phyloP scores from a whole-genome alignment of 2,329 filamentous ascomycete species.

The Penicillium hordei region DNA sequence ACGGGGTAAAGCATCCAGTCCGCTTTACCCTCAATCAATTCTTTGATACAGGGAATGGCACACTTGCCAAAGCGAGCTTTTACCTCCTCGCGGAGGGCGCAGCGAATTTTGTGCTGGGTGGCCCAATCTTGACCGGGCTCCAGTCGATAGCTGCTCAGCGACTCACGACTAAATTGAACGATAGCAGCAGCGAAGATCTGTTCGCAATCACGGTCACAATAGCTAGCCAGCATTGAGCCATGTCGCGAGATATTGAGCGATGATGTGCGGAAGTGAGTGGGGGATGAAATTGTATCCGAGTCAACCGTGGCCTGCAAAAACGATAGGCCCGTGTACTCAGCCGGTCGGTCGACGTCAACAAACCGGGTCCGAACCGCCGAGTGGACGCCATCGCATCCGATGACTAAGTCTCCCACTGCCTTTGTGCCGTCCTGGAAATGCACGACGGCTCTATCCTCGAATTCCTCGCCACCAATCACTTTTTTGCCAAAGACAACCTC shows the following conservation, averaged over 20 bases:
- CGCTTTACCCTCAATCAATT: conserved; percentile 36
- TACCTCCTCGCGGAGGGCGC: conserved; percentile 38
- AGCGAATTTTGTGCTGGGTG: conserved; percentile 35
- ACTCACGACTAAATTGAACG: conserved; percentile 36
- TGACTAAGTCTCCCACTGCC: conserved; percentile 37
- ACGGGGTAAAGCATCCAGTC: conserved; percentile 50
- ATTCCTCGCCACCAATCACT: conserved; percentile 38
- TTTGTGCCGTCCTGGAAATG: conserved; percentile 40
- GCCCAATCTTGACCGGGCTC: conserved; percentile 36
- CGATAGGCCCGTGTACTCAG: conserved; percentile 45
- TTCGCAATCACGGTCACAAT: conserved; percentile 36
- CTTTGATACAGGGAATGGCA: conserved; percentile 38
- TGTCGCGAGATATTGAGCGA: conserved; percentile 42
- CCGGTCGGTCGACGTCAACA: conserved; percentile 36
- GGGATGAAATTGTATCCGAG: conserved; percentile 24
- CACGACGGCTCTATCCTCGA: conserved; percentile 32
- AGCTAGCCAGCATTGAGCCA: conserved; percentile 44
- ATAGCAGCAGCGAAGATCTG: conserved; percentile 44
- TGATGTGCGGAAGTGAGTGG: conserved; percentile 41
- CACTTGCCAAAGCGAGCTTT: conserved; percentile 37
- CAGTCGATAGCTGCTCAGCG: conserved; percentile 26
- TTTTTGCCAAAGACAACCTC: conserved; percentile 46
- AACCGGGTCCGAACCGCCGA: conserved; percentile 39
- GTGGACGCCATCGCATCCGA: conserved; percentile 46
- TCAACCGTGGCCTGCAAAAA: conserved; percentile 40